Evolutionary conservation across 768 basidiomycete species (phyloP), one percentile per base, ranked within the genome.

Genomic region (Tremella mesenterica): DNA sequence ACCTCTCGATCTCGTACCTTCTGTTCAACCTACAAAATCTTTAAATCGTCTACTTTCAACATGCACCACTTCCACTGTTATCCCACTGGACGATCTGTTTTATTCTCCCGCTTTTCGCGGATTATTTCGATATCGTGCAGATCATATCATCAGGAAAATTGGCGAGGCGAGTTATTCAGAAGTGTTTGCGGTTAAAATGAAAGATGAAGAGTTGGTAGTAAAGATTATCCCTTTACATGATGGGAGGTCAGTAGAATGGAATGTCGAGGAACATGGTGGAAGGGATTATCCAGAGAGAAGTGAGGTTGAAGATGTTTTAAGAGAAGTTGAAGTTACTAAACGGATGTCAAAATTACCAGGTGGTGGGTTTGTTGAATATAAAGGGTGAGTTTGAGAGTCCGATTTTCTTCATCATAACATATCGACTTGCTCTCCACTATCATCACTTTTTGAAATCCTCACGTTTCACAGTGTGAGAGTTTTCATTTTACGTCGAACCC

Each of bases 91-190:
- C 9, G 28, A 45, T 5, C 31, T 56, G 25, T 38, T 56, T 27
- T 21, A 45, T 10, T 48, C 46, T 18, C n/a, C 16, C 21, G 18
- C 20, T 9, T 49, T 54, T 18, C 46, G 28, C 20, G 20, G 41
- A 5, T 26, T 48, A 4, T 23, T 54, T 13, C 30, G n/a, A 7
- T 36, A 23, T 28, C 49, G 31, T 9, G 21, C 27, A 10, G 59
- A 74, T 56, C 55, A 72, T 21, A 72, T 52, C 5, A 89, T 90
- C 73, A 77, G 75, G 60, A 99, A 99, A 74, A 83, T 96, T 43
- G 93, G 93, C 36, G 95, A 99, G 75, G 95, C 95, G 6, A 88
- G 86, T 45, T 99, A 86, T 73, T 93, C 89, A 0, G 95, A 99
- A 68, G 95, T 99, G 26, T 99, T 88, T 71, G 85, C 50, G 3